These are phyloP conservation scores for Lizonia empirigonia DNA, from an alignment of 2,329 filamentous ascomycete genomes.

Conservation along the genomic window DNA sequence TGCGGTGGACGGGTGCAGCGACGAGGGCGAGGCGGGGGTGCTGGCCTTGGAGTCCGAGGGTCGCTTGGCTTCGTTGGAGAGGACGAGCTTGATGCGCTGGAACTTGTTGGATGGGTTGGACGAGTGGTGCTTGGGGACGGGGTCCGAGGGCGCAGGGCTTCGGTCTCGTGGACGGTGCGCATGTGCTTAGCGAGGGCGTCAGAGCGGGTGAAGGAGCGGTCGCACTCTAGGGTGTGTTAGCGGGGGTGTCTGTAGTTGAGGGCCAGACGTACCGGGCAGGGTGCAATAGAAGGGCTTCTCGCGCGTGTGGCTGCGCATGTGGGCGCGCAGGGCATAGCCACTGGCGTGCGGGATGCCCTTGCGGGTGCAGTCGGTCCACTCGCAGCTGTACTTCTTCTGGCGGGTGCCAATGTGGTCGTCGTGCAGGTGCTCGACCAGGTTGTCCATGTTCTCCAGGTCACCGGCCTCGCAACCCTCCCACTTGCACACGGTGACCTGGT, in stretches of 20 bases:
- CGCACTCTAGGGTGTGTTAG: constrained; percentile 73
- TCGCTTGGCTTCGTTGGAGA: constrained; percentile 45
- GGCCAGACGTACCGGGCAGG: constrained; percentile 74
- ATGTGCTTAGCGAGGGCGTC: constrained; percentile 98
- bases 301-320: constrained; percentile 96
- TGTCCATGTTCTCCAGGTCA: constrained; percentile 57
- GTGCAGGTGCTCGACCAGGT: constrained; percentile 64
- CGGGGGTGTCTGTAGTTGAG: not conserved
- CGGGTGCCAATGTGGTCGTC: constrained; percentile 91
- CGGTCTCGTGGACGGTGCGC: constrained; percentile 97
- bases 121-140: constrained; percentile 69
- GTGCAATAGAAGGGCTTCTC: constrained; percentile 99
- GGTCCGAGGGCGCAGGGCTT: constrained; percentile 79
- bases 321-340: constrained; percentile 92
- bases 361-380: constrained; percentile 87
- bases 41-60: constrained; percentile 39
- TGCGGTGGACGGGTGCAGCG: constrained; percentile 32
- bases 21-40: constrained; percentile 44
- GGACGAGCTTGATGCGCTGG: constrained; percentile 53
- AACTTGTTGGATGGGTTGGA: constrained; percentile 54
- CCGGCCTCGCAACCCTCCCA: constrained; percentile 59
- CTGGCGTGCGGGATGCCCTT: constrained; percentile 93
- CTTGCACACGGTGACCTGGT: constrained; percentile 56
- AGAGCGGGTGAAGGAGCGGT: constrained; percentile 92
- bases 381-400: constrained; percentile 97